Percentiles rank a stretch among this genome's conserved stretches.
Conservation (phyloP, 768 basidiomycete species). For the Mycena latifolia region DNA sequence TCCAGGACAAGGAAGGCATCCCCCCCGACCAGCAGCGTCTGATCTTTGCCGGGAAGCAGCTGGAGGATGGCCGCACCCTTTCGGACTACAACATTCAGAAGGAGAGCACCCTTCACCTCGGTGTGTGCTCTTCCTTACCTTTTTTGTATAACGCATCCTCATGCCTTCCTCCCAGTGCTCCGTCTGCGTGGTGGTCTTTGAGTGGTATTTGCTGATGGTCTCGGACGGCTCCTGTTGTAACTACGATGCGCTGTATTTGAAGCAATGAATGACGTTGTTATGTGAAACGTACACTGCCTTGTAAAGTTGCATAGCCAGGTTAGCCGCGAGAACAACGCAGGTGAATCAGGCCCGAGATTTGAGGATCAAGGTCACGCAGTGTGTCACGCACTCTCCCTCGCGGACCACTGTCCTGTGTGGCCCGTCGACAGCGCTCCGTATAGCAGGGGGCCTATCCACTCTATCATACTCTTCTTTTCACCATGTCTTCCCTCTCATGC, state of each 20-base stretch:
- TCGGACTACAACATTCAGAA: too few relatives aligned
- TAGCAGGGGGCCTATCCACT: conserved; percentile 13
- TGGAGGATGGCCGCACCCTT: too few relatives aligned
- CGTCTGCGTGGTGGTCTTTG: conserved; percentile 57
- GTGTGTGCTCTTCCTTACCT: too few relatives aligned
- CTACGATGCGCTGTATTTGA: conserved; percentile 4
- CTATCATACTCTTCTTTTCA: conserved; percentile 34
- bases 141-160: too few relatives aligned
- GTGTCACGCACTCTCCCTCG: background rate
- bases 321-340: conserved; percentile 17
- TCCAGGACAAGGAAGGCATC: too few relatives aligned
- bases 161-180: conserved; percentile 52
- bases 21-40: too few relatives aligned
- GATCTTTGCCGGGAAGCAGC: too few relatives aligned
- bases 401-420: too few relatives aligned
- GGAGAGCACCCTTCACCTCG: too few relatives aligned
- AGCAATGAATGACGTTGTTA: conserved; percentile 27
- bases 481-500: conserved; percentile 35
- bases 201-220: background rate
- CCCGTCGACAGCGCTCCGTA: conserved; percentile 20
- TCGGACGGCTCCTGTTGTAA: conserved; percentile 14
- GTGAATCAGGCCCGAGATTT: conserved; percentile 14
- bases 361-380: conserved; percentile 1
- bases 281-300: conserved; percentile 28
- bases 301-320: background rate